phyloP scores from a whole-genome alignment of 805 yeast species.

The Candida ficus region DNA sequence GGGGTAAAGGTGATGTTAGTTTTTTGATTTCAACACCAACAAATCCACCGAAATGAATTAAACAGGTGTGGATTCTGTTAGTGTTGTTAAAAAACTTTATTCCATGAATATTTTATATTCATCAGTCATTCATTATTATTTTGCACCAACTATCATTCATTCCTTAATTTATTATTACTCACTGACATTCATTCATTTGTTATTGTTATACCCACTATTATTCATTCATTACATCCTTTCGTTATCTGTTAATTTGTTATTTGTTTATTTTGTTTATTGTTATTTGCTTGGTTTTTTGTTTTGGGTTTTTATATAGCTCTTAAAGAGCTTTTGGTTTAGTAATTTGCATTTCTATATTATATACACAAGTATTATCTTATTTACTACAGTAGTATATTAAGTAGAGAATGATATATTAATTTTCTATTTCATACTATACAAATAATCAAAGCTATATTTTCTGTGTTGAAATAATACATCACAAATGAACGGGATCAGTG shows the following conservation, averaged over 20 bases:
- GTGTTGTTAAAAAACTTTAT: too few relatives aligned
- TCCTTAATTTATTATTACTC: not conserved
- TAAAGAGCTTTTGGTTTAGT: too few relatives aligned
- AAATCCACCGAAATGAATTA: conserved; percentile 22
- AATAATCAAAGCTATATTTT: not conserved
- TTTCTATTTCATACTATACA: conserved; percentile 7
- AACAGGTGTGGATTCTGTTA: too few relatives aligned
- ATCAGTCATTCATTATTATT: too few relatives aligned
- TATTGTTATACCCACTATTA: not conserved
- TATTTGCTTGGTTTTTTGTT: not conserved
- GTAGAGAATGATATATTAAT: not conserved
- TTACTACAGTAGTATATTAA: not conserved
- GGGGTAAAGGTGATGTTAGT: conserved; percentile 21
- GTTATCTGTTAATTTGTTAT: not conserved
- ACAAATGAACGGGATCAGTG: too few relatives aligned
- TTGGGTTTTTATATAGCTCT: not conserved
- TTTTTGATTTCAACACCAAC: conserved; percentile 24
- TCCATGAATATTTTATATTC: too few relatives aligned
- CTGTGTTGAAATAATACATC: too few relatives aligned
- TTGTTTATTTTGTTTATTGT: too few relatives aligned
- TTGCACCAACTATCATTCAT: too few relatives aligned
- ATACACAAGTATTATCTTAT: not conserved
- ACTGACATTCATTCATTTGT: too few relatives aligned
- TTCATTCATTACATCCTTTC: not conserved
- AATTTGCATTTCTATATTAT: too few relatives aligned